Conservation (phyloP, 1,139 yeast species). For the Geotrichum citri-aurantii region DNA sequence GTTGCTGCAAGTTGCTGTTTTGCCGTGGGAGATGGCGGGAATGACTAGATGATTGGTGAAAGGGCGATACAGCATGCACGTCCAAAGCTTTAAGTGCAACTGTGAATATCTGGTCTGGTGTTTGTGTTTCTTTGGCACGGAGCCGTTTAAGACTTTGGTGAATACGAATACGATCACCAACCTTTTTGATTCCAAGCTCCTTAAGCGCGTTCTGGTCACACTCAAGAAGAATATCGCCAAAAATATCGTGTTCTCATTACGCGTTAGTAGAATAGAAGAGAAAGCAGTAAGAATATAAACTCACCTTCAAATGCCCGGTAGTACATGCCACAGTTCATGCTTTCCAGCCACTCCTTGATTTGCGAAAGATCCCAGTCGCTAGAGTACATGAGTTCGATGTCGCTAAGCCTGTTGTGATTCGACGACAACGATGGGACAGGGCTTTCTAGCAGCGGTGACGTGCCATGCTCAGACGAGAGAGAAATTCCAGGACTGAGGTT, state of each 20-base stretch:
- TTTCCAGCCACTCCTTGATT: slow-evolving; percentile 33
- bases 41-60: slow-evolving; percentile 12
- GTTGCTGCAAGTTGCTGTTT: not conserved
- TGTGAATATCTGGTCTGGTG: slow-evolving; percentile 1
- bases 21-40: not conserved
- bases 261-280: not conserved
- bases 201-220: slow-evolving; percentile 63
- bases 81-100: slow-evolving; percentile 24
- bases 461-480: slow-evolving; percentile 6
- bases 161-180: slow-evolving; percentile 76
- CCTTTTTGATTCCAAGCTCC: slow-evolving; percentile 66
- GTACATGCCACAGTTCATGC: slow-evolving; percentile 28
- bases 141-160: slow-evolving; percentile 44
- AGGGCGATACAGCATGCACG: slow-evolving; percentile 25
- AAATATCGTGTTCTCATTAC: slow-evolving; percentile 46
- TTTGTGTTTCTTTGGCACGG: slow-evolving; percentile 23
- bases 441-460: slow-evolving; percentile 12
- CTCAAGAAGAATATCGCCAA: slow-evolving; percentile 54
- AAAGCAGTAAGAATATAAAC: not conserved
- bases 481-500: slow-evolving; percentile 9
- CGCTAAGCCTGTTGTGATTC: not conserved
- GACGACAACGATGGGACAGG: slow-evolving; percentile 6
- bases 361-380: slow-evolving; percentile 30
- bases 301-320: slow-evolving; percentile 24
- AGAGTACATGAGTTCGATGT: slow-evolving; percentile 1